Conservation (phyloP, 495 filamentous ascomycete genomes). For the Aspergillus mulundensis region DNA sequence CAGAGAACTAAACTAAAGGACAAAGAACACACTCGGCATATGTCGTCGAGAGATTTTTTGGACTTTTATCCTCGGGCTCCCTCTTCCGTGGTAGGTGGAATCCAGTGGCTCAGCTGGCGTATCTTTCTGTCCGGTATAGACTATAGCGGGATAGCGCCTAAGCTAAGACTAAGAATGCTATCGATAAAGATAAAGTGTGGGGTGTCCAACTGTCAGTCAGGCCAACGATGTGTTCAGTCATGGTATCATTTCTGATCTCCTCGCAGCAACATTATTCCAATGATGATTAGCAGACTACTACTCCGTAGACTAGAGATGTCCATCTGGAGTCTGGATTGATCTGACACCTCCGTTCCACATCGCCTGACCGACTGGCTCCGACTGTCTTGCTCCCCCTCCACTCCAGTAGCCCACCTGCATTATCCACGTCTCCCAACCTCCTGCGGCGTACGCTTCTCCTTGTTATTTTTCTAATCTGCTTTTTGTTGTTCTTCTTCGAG, state of each 20-base stretch:
- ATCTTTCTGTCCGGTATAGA: no score
- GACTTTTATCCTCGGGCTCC: background rate
- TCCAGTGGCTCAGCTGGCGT: background rate
- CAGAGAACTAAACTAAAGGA: background rate
- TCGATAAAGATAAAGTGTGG: constrained; percentile 6
- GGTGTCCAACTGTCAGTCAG: background rate
- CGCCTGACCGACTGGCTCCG: constrained; percentile 1
- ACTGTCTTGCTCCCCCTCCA: background rate
- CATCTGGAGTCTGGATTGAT: background rate
- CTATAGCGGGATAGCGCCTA: background rate
- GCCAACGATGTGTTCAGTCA: background rate
- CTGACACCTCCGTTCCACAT: background rate
- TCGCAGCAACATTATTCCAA: background rate
- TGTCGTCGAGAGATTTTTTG: background rate
- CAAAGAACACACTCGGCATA: background rate
- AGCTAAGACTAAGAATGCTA: background rate
- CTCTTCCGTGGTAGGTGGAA: background rate
- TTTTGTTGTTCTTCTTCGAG: background rate
- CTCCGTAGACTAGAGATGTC: background rate
- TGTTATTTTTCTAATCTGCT: background rate
- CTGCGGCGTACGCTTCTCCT: background rate
- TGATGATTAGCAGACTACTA: no score
- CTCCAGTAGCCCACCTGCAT: background rate
- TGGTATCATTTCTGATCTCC: background rate
- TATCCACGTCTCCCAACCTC: background rate